Percentiles rank a stretch among this genome's conserved stretches.
These are phyloP conservation scores for Chondrostereum purpureum DNA, from an alignment of 1,284 basidiomycete species.

Conservation along the genomic window DNA sequence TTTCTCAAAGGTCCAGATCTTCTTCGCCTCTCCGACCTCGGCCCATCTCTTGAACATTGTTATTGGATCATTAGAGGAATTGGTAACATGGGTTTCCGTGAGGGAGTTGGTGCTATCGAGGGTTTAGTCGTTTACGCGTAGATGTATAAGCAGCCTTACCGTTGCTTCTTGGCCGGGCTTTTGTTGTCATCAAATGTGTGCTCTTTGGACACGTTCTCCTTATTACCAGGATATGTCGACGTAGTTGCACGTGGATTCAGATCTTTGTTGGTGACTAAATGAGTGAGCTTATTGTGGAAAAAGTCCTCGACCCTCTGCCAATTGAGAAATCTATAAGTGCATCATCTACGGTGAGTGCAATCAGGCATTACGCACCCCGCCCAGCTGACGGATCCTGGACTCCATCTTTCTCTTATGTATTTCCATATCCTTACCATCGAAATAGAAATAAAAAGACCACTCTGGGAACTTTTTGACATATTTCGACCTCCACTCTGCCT, in stretches of 20 bases:
- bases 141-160: constrained; percentile 47
- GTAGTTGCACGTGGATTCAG: constrained; percentile 30
- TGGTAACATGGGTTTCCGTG: too few species aligned
- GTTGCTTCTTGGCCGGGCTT: constrained; percentile 59
- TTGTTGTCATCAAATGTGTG: constrained; percentile 25
- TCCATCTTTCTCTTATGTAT: constrained; percentile 36
- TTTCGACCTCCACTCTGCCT: constrained; percentile 75
- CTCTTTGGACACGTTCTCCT: constrained; percentile 52
- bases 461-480: constrained; percentile 80
- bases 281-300: constrained; percentile 81
- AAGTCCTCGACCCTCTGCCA: constrained; percentile 74
- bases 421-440: constrained; percentile 43
- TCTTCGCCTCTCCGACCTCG: too few species aligned
- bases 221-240: constrained; percentile 34
- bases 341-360: too few species aligned
- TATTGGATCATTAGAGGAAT: constrained; percentile 44
- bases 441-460: constrained; percentile 84
- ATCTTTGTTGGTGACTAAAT: constrained; percentile 70
- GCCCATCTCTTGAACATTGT: constrained; percentile 71
- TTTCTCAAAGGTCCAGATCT: constrained; percentile 82
- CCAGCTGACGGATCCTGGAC: constrained; percentile 56
- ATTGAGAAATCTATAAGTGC: constrained; percentile 1
- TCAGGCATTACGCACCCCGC: constrained; percentile 83
- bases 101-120: too few species aligned
- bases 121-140: too few species aligned